phyloP scores from a whole-genome alignment of 2,329 filamentous ascomycete species.

The Fusarium sp. region DNA sequence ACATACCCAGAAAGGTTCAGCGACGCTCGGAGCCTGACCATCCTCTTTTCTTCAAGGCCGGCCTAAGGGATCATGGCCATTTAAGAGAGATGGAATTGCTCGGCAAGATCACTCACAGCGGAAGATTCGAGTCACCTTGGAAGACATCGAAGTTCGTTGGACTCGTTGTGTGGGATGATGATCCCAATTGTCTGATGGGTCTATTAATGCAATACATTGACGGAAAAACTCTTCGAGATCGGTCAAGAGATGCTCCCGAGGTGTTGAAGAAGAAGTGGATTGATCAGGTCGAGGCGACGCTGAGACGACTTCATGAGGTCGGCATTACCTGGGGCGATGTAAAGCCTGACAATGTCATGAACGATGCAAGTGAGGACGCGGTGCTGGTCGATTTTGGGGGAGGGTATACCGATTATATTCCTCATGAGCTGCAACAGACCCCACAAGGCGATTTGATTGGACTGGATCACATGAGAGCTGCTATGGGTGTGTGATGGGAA shows the following conservation, averaged over 20 bases:
- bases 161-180: constrained; percentile 33
- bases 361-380: constrained; percentile 43
- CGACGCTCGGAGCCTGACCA: background rate
- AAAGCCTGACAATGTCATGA: constrained; percentile 48
- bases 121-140: constrained; percentile 38
- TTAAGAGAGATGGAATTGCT: constrained; percentile 19
- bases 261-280: constrained; percentile 26
- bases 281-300: constrained; percentile 26
- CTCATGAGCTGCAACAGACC: constrained; percentile 31
- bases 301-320: constrained; percentile 32
- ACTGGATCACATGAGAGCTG: background rate
- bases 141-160: constrained; percentile 31
- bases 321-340: constrained; percentile 49
- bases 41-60: constrained; percentile 20
- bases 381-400: constrained; percentile 49
- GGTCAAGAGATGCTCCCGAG: background rate
- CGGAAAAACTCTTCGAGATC: constrained; percentile 10
- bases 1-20: constrained; percentile 7
- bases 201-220: constrained; percentile 29
- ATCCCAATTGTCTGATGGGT: constrained; percentile 24
- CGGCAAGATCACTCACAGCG: background rate
- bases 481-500: background rate
- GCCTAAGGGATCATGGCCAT: constrained; percentile 11
- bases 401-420: constrained; percentile 46
- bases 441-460: constrained; percentile 27